Evolutionary conservation across 2,329 filamentous ascomycete genomes (phyloP).

Genomic region (Aspergillus viridinutans): DNA sequence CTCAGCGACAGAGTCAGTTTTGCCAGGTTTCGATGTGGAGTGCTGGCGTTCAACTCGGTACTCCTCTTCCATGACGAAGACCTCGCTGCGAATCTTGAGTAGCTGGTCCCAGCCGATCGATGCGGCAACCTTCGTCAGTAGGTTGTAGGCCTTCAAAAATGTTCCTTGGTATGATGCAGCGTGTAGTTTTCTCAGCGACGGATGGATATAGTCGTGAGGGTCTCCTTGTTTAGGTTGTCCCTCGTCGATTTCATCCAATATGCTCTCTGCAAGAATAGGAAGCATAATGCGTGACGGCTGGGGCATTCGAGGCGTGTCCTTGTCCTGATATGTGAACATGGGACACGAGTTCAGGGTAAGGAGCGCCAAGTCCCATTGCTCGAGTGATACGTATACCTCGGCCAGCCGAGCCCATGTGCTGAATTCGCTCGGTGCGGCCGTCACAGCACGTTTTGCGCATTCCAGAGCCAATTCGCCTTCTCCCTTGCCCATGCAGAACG

Average conservation of each 20-base stretch:
- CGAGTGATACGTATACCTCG: slow-evolving; percentile 87
- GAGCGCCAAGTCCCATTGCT: slow-evolving; percentile 94
- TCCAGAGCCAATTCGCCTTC: slow-evolving; percentile 82
- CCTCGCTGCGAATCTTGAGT: slow-evolving; percentile 87
- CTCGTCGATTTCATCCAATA: slow-evolving; percentile 94
- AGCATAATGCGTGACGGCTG: slow-evolving; percentile 84
- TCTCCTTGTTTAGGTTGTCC: slow-evolving; percentile 68
- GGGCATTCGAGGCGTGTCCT: slow-evolving; percentile 90
- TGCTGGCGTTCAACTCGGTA: slow-evolving; percentile 71
- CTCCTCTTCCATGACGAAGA: slow-evolving; percentile 99
- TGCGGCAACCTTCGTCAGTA: slow-evolving; percentile 91
- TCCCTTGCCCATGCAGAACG: slow-evolving; percentile 85
- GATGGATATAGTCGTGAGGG: slow-evolving; percentile 80
- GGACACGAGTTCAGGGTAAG: slow-evolving; percentile 96
- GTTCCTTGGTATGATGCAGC: slow-evolving; percentile 91
- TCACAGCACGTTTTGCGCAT: slow-evolving; percentile 89
- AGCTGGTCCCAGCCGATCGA: slow-evolving; percentile 98
- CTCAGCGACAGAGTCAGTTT: slow-evolving; percentile 30
- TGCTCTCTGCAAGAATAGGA: slow-evolving; percentile 80
- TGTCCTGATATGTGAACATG: slow-evolving; percentile 99
- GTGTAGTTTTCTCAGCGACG: slow-evolving; percentile 77
- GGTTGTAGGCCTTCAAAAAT: slow-evolving; percentile 88
- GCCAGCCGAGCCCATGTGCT: slow-evolving; percentile 92
- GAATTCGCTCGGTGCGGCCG: slow-evolving; percentile 94
- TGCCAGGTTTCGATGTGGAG: slow-evolving; percentile 16